phyloP scores from a whole-genome alignment of 1,284 basidiomycete species.

The Polyporus tsugae region DNA sequence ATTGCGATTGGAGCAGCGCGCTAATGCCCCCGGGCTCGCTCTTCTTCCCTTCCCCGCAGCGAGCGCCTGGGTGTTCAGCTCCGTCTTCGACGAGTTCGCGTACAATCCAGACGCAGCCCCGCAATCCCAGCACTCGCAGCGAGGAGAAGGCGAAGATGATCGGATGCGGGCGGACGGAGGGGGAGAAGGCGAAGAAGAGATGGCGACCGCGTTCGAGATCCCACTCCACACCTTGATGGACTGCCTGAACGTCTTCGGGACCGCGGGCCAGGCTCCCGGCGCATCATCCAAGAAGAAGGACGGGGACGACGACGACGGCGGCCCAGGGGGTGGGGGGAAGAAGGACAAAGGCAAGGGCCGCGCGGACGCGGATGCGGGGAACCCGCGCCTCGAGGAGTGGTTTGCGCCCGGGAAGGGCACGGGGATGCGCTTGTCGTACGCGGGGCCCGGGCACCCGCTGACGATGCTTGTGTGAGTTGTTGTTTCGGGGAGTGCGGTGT shows the following conservation, averaged over 20 bases:
- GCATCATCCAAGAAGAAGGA: slow-evolving; percentile 51
- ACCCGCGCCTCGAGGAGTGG: slow-evolving; percentile 57
- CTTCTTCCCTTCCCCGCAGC: slow-evolving; percentile 53
- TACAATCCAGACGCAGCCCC: slow-evolving; percentile 56
- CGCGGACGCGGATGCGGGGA: slow-evolving; percentile 43
- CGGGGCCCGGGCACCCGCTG: slow-evolving; percentile 82
- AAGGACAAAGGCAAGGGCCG: slow-evolving; percentile 60
- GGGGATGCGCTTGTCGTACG: slow-evolving; percentile 87
- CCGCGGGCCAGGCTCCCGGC: slow-evolving; percentile 57
- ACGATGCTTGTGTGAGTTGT: slow-evolving; percentile 73
- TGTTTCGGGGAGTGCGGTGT: slow-evolving; percentile 15
- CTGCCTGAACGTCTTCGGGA: slow-evolving; percentile 93
- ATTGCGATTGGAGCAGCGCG: not conserved
- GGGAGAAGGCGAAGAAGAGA: slow-evolving; percentile 42
- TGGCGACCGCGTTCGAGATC: slow-evolving; percentile 76
- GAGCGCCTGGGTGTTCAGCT: slow-evolving; percentile 84
- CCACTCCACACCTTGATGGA: slow-evolving; percentile 85
- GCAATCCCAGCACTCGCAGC: slow-evolving; percentile 27
- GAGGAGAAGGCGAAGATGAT: too few relatives aligned
- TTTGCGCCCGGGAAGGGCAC: slow-evolving; percentile 72
- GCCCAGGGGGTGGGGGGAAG: slow-evolving; percentile 32
- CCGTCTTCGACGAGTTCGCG: slow-evolving; percentile 81
- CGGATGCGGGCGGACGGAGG: too few relatives aligned
- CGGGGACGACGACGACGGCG: slow-evolving; percentile 26
- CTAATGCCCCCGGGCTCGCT: slow-evolving; percentile 10